A percentile compares a stretch with the other conserved stretches of the same genome.
Conservation (phyloP, 257 asterid genomes). For the Pogostemon cablin region DNA sequence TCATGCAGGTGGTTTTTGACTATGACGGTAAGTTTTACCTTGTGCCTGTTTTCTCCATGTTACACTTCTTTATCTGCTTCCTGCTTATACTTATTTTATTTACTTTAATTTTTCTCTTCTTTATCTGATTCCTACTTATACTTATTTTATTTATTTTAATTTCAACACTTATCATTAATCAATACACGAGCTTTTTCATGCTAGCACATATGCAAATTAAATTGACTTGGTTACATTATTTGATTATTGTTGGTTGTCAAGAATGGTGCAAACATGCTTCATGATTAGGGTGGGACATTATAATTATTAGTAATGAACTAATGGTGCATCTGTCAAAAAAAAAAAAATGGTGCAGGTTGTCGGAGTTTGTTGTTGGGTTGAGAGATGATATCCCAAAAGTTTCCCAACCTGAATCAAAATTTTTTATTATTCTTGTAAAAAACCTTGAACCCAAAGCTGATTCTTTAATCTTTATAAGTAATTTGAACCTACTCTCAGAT, state of each 20-base stretch:
- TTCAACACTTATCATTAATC: conserved; percentile 8
- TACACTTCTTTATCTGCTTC: conserved; percentile 26
- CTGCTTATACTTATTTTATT: conserved; percentile 27
- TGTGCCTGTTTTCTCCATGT: conserved; percentile 17
- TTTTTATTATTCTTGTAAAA: neutral
- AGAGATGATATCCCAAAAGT: neutral
- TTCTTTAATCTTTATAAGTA: neutral
- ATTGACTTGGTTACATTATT: conserved; percentile 16
- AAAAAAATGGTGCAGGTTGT: neutral
- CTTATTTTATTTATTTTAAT: conserved; percentile 10
- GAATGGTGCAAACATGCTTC: conserved; percentile 21
- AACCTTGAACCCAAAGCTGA: neutral
- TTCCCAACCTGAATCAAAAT: neutral
- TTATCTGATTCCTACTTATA: conserved; percentile 2
- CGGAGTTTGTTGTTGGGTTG: neutral
- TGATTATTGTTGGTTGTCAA: neutral
- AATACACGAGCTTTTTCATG: conserved; percentile 14
- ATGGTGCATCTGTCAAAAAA: too few relatives aligned
- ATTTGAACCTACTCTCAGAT: neutral
- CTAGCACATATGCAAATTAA: conserved; percentile 20
- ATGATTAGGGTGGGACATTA: conserved; percentile 2
- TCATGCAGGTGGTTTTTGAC: conserved; percentile 85
- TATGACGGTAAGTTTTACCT: conserved; percentile 77
- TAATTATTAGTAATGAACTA: neutral
- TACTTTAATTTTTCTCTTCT: neutral